Conservation (phyloP, 352 stramenopile genomes). For the Pythium insidiosum region DNA sequence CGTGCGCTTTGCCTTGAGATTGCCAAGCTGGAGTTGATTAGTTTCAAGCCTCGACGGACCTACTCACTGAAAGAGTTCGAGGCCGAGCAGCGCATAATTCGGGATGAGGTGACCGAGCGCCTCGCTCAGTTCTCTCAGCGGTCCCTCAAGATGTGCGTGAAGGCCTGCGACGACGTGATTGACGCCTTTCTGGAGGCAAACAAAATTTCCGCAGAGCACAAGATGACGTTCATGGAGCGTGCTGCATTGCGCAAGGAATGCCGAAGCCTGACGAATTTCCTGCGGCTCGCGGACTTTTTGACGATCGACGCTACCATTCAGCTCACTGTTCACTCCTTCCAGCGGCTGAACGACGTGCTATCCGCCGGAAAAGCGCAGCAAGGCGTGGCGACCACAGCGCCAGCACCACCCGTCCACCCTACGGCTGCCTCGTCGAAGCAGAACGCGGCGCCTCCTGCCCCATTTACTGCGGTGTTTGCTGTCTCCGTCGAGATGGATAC, state of each 20-base stretch:
- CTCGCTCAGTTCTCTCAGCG: conserved; percentile 53
- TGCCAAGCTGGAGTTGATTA: conserved; percentile 50
- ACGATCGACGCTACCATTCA: conserved; percentile 86
- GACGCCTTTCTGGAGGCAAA: conserved; percentile 88
- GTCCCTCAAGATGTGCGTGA: conserved; percentile 78
- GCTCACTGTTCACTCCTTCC: conserved; percentile 76
- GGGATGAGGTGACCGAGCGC: conserved; percentile 41
- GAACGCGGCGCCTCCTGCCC: conserved; percentile 4
- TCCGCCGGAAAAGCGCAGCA: conserved; percentile 34
- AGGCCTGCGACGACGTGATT: conserved; percentile 89
- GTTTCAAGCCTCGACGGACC: conserved; percentile 55
- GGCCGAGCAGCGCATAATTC: conserved; percentile 47
- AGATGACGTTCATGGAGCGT: conserved; percentile 96
- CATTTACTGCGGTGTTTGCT: conserved; percentile 49
- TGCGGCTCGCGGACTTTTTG: conserved; percentile 89
- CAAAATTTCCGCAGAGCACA: conserved; percentile 89
- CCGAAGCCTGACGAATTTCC: conserved; percentile 87
- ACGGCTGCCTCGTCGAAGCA: neutral
- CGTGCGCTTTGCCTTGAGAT: conserved; percentile 70
- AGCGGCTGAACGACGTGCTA: conserved; percentile 44
- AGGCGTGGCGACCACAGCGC: neutral
- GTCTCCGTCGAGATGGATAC: conserved; percentile 68
- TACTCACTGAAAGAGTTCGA: conserved; percentile 83
- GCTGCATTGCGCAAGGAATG: conserved; percentile 89
- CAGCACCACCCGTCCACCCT: neutral